A percentile compares a stretch with the other conserved stretches of the same genome.
Conservation (phyloP, 2,329 filamentous ascomycete species). For the Monosporascus ibericus region DNA sequence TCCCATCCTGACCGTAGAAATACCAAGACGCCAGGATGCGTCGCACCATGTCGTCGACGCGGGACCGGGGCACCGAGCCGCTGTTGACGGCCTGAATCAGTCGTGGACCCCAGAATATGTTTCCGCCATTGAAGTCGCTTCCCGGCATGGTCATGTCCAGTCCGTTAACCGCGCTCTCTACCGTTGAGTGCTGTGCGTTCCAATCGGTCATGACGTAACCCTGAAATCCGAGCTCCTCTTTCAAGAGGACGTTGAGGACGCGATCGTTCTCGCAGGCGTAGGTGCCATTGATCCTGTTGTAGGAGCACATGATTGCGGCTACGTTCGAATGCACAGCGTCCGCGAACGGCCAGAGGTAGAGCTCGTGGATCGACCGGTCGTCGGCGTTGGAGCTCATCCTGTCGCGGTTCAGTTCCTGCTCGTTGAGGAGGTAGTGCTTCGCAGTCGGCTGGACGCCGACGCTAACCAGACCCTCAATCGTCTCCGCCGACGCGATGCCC, state of each 20-base stretch:
- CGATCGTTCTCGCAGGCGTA: constrained; percentile 62
- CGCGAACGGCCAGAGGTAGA: constrained; percentile 63
- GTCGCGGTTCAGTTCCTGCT: constrained; percentile 58
- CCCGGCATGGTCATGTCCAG: constrained; percentile 83
- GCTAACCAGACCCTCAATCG: constrained; percentile 51
- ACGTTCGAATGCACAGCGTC: constrained; percentile 62
- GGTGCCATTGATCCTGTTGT: constrained; percentile 65
- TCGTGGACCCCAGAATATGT: constrained; percentile 49
- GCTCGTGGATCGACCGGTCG: constrained; percentile 62
- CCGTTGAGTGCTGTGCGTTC: constrained; percentile 69
- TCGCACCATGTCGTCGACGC: constrained; percentile 61
- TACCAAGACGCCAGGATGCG: constrained; percentile 61
- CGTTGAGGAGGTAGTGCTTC: constrained; percentile 62
- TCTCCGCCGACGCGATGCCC: constrained; percentile 56
- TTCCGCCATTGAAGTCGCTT: constrained; percentile 47
- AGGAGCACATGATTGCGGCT: constrained; percentile 65
- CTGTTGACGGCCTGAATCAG: constrained; percentile 49
- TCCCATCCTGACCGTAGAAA: constrained; percentile 43
- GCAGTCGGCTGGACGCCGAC: constrained; percentile 45
- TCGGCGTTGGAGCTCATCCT: constrained; percentile 52
- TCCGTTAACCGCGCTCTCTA: constrained; percentile 58
- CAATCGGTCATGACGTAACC: constrained; percentile 59
- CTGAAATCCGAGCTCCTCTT: constrained; percentile 69
- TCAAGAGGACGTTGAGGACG: constrained; percentile 56
- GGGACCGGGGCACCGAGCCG: constrained; percentile 50